Percentiles rank a stretch among this genome's conserved stretches.
Conservation (phyloP, 352 stramenopile genomes). For the Globisporangium polare region DNA sequence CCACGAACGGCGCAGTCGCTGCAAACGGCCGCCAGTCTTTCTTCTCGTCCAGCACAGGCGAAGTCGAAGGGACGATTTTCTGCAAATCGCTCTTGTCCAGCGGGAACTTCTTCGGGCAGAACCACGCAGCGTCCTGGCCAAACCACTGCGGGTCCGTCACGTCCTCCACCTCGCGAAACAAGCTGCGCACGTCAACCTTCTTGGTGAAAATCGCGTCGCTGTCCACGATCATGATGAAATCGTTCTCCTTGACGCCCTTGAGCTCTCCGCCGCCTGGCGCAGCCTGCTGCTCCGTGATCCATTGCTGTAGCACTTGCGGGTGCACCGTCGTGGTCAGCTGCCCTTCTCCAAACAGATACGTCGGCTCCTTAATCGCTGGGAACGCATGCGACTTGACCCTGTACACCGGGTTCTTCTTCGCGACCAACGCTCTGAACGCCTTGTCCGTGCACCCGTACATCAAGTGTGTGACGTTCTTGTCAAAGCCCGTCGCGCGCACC, state of each 20-base stretch:
- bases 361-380: slow-evolving; percentile 22
- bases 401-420: slow-evolving; percentile 48
- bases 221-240: slow-evolving; percentile 79
- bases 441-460: slow-evolving; percentile 63
- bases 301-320: slow-evolving; percentile 45
- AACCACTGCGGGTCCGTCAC: slow-evolving; percentile 44
- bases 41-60: slow-evolving; percentile 28
- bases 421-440: slow-evolving; percentile 29
- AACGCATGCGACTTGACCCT: slow-evolving; percentile 47
- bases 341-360: slow-evolving; percentile 52
- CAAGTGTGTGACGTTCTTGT: slow-evolving; percentile 59
- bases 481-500: slow-evolving; percentile 48
- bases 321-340: slow-evolving; percentile 64
- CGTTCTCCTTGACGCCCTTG: slow-evolving; percentile 36
- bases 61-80: slow-evolving; percentile 37
- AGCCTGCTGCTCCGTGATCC: slow-evolving; percentile 35
- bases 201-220: slow-evolving; percentile 83
- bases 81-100: slow-evolving; percentile 32
- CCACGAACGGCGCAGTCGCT: slow-evolving; percentile 66
- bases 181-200: slow-evolving; percentile 65
- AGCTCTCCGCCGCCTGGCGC: slow-evolving; percentile 23
- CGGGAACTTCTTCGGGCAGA: slow-evolving; percentile 50
- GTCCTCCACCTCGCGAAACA: slow-evolving; percentile 63
- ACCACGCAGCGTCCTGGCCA: slow-evolving; percentile 81
- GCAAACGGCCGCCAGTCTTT: slow-evolving; percentile 73